Percentiles rank a stretch among this genome's conserved stretches.
These are phyloP conservation scores for Dactylellina cionopaga DNA, from an alignment of 2,329 filamentous ascomycete genomes.

Conservation along the genomic window DNA sequence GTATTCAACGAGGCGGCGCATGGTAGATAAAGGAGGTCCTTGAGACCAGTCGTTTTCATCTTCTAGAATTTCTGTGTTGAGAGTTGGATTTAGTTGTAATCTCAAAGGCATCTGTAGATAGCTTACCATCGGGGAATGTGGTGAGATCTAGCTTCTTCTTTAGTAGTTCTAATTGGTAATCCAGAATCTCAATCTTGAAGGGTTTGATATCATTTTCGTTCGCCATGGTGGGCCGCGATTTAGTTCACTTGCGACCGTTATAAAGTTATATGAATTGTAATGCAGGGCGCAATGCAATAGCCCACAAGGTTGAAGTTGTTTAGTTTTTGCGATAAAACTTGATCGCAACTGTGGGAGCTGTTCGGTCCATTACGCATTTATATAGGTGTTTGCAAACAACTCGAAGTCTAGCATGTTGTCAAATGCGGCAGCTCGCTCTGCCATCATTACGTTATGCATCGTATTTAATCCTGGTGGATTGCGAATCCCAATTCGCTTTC, in stretches of 20 bases:
- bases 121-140: conserved; percentile 32
- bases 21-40: conserved; percentile 54
- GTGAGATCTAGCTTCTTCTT: conserved; percentile 23
- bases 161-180: conserved; percentile 10
- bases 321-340: no score
- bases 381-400: no score
- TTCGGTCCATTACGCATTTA: no score
- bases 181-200: conserved; percentile 23
- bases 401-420: no score
- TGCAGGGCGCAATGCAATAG: no score
- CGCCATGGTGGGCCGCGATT: background rate
- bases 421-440: no score
- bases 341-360: no score
- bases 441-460: background rate
- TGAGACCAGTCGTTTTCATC: conserved; percentile 31
- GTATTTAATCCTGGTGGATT: background rate
- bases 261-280: background rate
- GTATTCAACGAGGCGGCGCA: conserved; percentile 59
- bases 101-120: background rate
- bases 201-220: conserved; percentile 10
- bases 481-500: no score
- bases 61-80: conserved; percentile 24
- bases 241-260: background rate
- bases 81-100: background rate
- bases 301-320: no score